Evolutionary conservation across 768 basidiomycete genomes (phyloP).

Genomic region (Tulasnella sp.): DNA sequence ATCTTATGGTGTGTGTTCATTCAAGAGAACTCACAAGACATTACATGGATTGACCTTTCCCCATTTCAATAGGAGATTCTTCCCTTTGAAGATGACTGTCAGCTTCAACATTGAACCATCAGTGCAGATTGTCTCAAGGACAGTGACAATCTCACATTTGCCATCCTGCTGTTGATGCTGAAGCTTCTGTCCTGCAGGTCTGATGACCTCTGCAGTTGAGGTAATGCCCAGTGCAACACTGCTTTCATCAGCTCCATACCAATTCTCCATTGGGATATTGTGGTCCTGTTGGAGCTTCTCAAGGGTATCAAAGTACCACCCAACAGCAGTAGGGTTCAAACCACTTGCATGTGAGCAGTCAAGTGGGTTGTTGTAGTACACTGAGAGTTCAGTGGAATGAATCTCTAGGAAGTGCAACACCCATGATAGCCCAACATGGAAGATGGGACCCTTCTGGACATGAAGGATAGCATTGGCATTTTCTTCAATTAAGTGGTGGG

Average conservation of each 20-base stretch:
- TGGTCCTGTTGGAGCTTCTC: not conserved
- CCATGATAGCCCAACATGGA: conserved; percentile 12
- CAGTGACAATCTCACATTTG: conserved; percentile 10
- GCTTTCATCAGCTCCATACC: conserved; percentile 16
- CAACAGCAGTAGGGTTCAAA: not conserved
- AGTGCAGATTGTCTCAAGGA: conserved; percentile 13
- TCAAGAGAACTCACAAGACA: not conserved
- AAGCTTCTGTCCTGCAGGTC: conserved; percentile 10
- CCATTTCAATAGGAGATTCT: conserved; percentile 1
- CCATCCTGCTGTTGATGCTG: not conserved
- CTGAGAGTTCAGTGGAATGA: not conserved
- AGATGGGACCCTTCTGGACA: not conserved
- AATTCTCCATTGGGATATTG: not conserved
- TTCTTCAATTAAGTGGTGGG: conserved; percentile 28
- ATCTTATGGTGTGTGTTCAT: too few species aligned
- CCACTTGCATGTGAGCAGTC: conserved; percentile 5
- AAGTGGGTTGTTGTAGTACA: not conserved
- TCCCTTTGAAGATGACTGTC: conserved; percentile 17
- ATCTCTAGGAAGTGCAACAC: conserved; percentile 7
- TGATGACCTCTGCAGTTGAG: conserved; percentile 12
- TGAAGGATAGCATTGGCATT: conserved; percentile 26
- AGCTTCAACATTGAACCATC: not conserved
- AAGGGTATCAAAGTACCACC: conserved; percentile 8
- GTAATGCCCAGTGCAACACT: conserved; percentile 1
- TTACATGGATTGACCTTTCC: not conserved